Conservation (phyloP, 2,329 filamentous ascomycete genomes). For the Xylaria multiplex region DNA sequence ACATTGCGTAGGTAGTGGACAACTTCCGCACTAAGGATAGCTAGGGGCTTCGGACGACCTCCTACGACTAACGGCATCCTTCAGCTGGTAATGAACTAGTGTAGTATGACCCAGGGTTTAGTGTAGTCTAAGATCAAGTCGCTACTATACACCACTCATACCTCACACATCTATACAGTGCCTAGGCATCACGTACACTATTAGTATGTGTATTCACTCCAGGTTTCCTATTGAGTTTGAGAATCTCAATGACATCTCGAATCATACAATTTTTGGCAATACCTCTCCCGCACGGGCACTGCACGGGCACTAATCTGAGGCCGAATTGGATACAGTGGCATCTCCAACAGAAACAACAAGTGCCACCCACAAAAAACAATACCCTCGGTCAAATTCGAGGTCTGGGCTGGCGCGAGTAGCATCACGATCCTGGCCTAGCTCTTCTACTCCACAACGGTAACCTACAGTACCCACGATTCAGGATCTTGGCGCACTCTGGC, state of each 20-base stretch:
- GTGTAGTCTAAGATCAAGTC: not conserved
- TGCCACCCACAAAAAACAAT: constrained; percentile 7
- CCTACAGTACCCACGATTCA: constrained; percentile 9
- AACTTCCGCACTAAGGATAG: constrained; percentile 36
- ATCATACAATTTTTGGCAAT: no score
- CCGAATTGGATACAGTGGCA: not conserved
- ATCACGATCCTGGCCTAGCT: constrained; percentile 23
- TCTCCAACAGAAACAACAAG: not conserved
- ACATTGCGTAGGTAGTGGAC: constrained; percentile 14
- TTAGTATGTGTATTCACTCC: no score
- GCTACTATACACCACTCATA: not conserved
- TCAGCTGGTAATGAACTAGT: not conserved
- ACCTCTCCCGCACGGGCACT: no score
- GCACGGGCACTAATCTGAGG: not conserved
- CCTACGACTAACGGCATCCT: constrained; percentile 6
- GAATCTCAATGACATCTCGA: no score
- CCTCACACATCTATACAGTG: no score
- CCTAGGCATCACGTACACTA: no score
- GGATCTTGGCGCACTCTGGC: constrained; percentile 5
- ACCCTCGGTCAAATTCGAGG: constrained; percentile 29
- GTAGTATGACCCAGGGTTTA: not conserved
- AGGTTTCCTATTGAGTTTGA: no score
- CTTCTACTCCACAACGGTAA: constrained; percentile 29
- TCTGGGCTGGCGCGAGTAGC: constrained; percentile 9
- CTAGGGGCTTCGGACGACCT: constrained; percentile 27